Base-by-base conservation (phyloP, 352 stramenopile genomes). In the Thraustochytrium sp. region DNA sequence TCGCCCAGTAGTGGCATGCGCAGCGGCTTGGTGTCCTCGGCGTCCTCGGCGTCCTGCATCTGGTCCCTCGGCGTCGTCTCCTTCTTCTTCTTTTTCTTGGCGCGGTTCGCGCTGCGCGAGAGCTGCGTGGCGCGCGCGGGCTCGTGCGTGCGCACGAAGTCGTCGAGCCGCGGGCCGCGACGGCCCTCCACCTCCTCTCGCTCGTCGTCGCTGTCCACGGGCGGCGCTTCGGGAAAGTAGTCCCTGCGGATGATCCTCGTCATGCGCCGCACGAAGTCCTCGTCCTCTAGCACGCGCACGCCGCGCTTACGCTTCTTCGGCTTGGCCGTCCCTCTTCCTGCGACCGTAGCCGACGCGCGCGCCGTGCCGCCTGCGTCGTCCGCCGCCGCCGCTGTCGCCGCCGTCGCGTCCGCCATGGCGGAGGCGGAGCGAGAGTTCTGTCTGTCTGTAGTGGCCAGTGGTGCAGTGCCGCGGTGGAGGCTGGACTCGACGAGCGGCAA, bases 191-290 rank as follows among this genome's bases (percentile, higher is more conserved):
- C 4, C 26, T 72, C 18, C 21, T 72, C 59, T 11, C 59, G 34
- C 26, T 72, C 59, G 40, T 72, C 59, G 59, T 72, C 59, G 40
- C 59, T 72, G 40, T 72, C 59, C 16, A 72, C 46, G 34, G 59
- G 59, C 40, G 59, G 59, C 16, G 59, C 59, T 21, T 72, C 59
- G 9, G 59, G 59, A 46, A 72, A 72, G 36, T 44, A 72, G 26
- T 72, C 59, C 36, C 59, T 11, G 11, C 59, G 59, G 40, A 72
- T 72, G n/a, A 72, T 72, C 9, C 40, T 1, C 11, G 59, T 72
- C 59, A 72, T 55, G 2, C 46, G 9, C 9, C 59, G 59, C 36
- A 44, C 13, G 59, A 49, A 72, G 13, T 72, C 59, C 36, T 55
- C 9, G 40, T 72, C 59, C 8, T 26, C 11, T 11, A 72, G 40